Conservation (phyloP, 495 filamentous ascomycete genomes). For the Penicillium dipodomyicola region DNA sequence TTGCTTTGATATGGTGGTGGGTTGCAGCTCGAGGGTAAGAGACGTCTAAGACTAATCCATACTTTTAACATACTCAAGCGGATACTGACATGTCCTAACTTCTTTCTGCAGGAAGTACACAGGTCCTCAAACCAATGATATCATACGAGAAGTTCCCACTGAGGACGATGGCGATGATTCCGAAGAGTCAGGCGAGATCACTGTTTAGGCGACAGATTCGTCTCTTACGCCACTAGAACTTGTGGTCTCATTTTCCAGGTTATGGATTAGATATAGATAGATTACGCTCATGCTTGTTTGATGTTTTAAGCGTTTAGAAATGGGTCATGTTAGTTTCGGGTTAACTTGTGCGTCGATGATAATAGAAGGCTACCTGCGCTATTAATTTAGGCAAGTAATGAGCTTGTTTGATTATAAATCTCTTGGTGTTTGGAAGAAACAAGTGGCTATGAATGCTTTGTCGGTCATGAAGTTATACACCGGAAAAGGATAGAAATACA, state of each 20-base stretch:
- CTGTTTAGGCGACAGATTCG: constrained; percentile 13
- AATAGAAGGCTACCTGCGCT: neutral
- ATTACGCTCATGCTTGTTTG: neutral
- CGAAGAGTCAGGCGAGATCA: constrained; percentile 19
- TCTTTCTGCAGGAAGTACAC: constrained; percentile 47
- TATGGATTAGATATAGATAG: constrained; percentile 9
- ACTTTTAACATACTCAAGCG: neutral
- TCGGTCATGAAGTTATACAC: constrained; percentile 16
- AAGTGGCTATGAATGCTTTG: constrained; percentile 1
- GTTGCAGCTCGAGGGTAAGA: constrained; percentile 56
- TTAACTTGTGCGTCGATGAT: neutral
- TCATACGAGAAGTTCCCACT: constrained; percentile 37
- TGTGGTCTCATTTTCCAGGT: neutral
- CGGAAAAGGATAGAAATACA: constrained; percentile 16
- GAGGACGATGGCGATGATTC: constrained; percentile 31
- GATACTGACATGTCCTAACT: constrained; percentile 2
- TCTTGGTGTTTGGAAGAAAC: neutral
- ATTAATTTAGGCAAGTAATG: neutral
- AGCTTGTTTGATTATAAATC: neutral
- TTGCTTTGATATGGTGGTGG: constrained; percentile 67
- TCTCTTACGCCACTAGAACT: neutral
- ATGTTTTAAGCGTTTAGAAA: neutral
- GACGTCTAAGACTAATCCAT: neutral
- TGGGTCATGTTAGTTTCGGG: neutral
- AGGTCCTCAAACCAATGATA: constrained; percentile 54